phyloP scores from a whole-genome alignment of 495 filamentous ascomycete genomes.

The Daldinia loculata region DNA sequence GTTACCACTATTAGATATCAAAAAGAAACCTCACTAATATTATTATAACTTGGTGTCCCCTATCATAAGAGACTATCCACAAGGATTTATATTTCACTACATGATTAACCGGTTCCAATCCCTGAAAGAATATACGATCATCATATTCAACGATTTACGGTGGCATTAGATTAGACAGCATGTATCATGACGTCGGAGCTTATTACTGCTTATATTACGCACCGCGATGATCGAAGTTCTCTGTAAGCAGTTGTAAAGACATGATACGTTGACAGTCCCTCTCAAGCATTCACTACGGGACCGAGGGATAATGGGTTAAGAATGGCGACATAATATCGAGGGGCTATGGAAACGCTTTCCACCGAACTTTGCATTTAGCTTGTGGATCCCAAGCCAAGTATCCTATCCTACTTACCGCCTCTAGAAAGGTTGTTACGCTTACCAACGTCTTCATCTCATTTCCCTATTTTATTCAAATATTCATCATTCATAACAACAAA shows the following conservation, averaged over 20 bases:
- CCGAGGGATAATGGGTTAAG: neutral
- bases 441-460: neutral
- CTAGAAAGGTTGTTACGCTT: neutral
- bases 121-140: too few species aligned
- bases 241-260: neutral
- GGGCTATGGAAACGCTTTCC: neutral
- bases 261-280: neutral
- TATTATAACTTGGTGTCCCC: too few species aligned
- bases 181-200: neutral
- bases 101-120: too few species aligned
- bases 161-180: too few species aligned
- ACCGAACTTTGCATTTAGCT: neutral
- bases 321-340: neutral
- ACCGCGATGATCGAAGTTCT: neutral
- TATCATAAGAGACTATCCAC: too few species aligned
- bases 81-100: too few species aligned
- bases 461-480: too few species aligned
- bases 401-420: neutral
- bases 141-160: too few species aligned
- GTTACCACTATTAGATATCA: too few species aligned
- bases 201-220: neutral
- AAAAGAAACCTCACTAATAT: too few species aligned
- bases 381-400: neutral
- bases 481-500: neutral
- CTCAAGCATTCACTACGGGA: neutral